These are phyloP conservation scores for Solanum pinnatisectum DNA, from an alignment of 257 asterid genomes.

Conservation along the genomic window DNA sequence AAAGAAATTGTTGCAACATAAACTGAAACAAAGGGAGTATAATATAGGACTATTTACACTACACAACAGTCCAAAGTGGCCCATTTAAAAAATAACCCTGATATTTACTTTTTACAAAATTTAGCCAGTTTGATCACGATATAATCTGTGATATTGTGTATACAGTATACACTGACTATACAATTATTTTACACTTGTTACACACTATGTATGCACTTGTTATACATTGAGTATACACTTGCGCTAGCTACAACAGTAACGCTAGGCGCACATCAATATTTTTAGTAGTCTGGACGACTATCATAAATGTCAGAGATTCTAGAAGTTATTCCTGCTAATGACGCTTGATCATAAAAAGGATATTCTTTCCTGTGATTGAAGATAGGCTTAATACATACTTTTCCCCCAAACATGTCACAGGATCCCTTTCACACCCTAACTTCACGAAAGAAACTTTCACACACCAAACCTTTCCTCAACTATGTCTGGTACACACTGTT, in stretches of 20 bases:
- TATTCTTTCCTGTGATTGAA: neutral
- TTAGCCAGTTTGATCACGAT: neutral
- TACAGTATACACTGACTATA: neutral
- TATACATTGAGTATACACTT: neutral
- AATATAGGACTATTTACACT: neutral
- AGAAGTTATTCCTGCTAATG: neutral
- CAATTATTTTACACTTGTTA: neutral
- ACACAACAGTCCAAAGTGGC: neutral
- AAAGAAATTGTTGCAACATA: neutral
- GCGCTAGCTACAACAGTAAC: neutral
- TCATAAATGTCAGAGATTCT: neutral
- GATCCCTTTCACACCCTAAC: neutral
- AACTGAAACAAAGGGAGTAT: neutral
- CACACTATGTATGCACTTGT: neutral
- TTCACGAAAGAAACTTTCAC: neutral
- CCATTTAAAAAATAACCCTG: neutral
- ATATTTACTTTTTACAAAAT: neutral
- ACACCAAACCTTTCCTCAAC: neutral
- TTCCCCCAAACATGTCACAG: neutral
- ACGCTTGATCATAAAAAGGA: neutral
- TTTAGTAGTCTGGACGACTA: neutral
- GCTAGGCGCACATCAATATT: neutral
- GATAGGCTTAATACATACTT: neutral
- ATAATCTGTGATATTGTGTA: neutral
- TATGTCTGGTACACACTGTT: neutral